These are phyloP conservation scores for Amoebophrya sp. DNA, from an alignment of 169 alveolate species.

Conservation along the genomic window DNA sequence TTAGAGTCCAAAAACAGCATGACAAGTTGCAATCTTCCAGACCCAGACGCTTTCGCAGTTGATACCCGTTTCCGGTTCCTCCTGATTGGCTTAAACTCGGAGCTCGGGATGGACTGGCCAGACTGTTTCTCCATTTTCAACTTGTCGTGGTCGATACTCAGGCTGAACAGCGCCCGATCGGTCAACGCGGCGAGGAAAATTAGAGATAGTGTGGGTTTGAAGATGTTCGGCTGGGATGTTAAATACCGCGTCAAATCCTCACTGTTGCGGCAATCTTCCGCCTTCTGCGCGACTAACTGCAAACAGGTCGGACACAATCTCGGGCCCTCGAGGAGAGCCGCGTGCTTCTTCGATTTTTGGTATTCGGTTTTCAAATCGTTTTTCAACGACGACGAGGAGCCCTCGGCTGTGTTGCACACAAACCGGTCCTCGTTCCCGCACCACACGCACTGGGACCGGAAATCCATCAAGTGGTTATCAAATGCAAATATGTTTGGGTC, in stretches of 20 bases:
- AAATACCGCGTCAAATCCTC: not conserved
- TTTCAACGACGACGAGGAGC: no score
- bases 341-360: no score
- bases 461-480: no score
- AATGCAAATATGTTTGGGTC: no score
- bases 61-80: not conserved
- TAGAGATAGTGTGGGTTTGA: not conserved
- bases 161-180: not conserved
- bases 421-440: not conserved
- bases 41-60: no score
- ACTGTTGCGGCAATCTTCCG: not conserved
- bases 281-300: not conserved
- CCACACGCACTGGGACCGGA: not conserved
- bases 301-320: not conserved
- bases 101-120: not conserved
- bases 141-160: not conserved
- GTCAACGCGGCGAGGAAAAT: not conserved
- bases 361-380: no score
- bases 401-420: no score
- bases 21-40: no score
- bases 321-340: not conserved
- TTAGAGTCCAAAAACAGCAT: no score
- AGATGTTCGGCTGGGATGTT: not conserved
- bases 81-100: not conserved
- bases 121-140: not conserved